Percentiles rank a stretch among this genome's conserved stretches.
Conservation (phyloP, 257 asterid genomes). For the Parsonsia alboflavescens region DNA sequence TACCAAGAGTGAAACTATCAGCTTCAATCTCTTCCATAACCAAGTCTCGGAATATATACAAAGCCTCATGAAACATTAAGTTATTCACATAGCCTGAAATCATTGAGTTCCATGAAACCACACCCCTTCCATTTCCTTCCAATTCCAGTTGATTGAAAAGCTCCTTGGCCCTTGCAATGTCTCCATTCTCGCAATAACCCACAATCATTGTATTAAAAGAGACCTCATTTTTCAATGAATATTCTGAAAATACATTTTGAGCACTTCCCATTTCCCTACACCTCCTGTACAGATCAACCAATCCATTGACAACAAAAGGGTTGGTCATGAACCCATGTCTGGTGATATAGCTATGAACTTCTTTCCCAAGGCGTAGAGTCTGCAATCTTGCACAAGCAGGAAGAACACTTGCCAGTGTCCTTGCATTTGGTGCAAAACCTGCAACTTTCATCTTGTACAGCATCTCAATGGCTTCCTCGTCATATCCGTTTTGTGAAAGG, state of each 20-base stretch:
- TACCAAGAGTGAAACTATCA: slow-evolving; percentile 64
- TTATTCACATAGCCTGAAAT: slow-evolving; percentile 69
- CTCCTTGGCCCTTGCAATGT: slow-evolving; percentile 49
- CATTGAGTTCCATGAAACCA: slow-evolving; percentile 81
- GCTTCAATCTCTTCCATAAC: slow-evolving; percentile 40
- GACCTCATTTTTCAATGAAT: slow-evolving; percentile 53
- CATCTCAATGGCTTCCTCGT: slow-evolving; percentile 54
- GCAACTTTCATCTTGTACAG: slow-evolving; percentile 43
- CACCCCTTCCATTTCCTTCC: slow-evolving; percentile 40
- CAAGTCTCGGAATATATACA: slow-evolving; percentile 36
- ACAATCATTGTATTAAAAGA: slow-evolving; percentile 72
- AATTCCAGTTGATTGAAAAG: slow-evolving; percentile 53
- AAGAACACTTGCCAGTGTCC: slow-evolving; percentile 54
- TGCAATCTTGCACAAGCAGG: slow-evolving; percentile 68
- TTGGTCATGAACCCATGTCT: slow-evolving; percentile 55
- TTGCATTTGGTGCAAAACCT: slow-evolving; percentile 59
- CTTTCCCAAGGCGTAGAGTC: slow-evolving; percentile 48
- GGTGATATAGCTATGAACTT: slow-evolving; percentile 59
- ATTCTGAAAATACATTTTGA: slow-evolving; percentile 39
- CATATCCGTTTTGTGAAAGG: slow-evolving; percentile 56
- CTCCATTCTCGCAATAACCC: slow-evolving; percentile 60
- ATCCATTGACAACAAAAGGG: slow-evolving; percentile 64
- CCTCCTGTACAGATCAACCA: slow-evolving; percentile 68
- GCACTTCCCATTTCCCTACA: slow-evolving; percentile 60
- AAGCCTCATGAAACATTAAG: slow-evolving; percentile 46